Evolutionary conservation across 2,329 filamentous ascomycete genomes (phyloP), one percentile per base, ranked within the genome.

Genomic region (Stagonosporopsis chrysanthemi): DNA sequence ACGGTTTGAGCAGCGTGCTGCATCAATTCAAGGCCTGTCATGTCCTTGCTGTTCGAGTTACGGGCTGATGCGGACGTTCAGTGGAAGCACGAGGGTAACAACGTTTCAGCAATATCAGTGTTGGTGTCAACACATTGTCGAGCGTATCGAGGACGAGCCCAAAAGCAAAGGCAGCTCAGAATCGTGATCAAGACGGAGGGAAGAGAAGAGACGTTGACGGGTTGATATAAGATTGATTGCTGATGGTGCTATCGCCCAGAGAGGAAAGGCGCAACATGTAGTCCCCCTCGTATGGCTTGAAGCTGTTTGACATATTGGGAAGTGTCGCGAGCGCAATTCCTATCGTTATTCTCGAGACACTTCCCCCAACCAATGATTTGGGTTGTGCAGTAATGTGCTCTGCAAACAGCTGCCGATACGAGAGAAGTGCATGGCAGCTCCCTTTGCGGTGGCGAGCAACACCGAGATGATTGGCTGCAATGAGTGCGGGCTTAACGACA

Each of bases 181-280:
- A 11, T 2, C 5, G 2, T 22, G 6, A 26, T 4, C 9, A 7
- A 33, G 17, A 23, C n/a, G 22, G 4, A 4, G 7, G 3, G 33
- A 26, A 11, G 4, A 26, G 22, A 47, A 12, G 44, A 12, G 19
- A 22, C 22, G 11, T 33, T 33, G 17, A 26, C 22, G 35, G 23
- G 19, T 6, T 46, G 36, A 40, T 36, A 23, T 47, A 42, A 47
- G 42, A 40, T 36, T 6, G 9, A 23, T 8, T n/a, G n/a, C 40
- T 17, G 39, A 23, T 12, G n/a, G 23, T 28, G 23, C 12, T 15
- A 15, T 24, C 6, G 17, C 35, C 45, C 6, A n/a, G 15, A 35
- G n/a, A 36, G 46, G 46, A 8, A 45, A 56, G 17, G 46, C 46
- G 46, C 14, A 41, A 29, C 41, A 56, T 41, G 40, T 8, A 46